Base-by-base conservation (phyloP, 1,284 basidiomycete species). In the Neotropicomus parvogracilis region DNA sequence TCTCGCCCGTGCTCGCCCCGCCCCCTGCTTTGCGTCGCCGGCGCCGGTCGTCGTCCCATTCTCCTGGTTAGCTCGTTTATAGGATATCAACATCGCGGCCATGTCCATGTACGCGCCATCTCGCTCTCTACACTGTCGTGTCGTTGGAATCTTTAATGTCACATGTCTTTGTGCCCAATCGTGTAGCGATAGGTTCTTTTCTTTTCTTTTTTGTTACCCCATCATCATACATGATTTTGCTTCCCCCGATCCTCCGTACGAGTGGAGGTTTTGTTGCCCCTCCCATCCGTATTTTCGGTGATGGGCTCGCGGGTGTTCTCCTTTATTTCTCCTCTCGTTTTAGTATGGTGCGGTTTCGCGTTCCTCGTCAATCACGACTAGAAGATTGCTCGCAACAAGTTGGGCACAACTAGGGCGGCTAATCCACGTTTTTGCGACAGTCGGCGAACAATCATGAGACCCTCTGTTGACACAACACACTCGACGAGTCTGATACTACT, bases 121-220 rank as follows among this genome's bases (percentile, higher is more conserved):
- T 20, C 40, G 21, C 35, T 43, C 20, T 48, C 16, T 43, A 36
- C 27, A 5, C n/a, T 16, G 13, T 27, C 38, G 24, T 46, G 44
- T 35, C 29, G 45, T 46, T 34, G 46, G 11, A 48, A 21, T 44
- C 13, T 48, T 42, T 43, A 48, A 24, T 31, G 24, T 19, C 26
- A 21, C 39, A 36, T 36, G 33, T 42, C 26, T 32, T 26, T 7
- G 20, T 20, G 37, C 24, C 21, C 31, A 31, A 40, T 38, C 47
- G 35, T 48, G 47, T 48, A 45, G 47, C 46, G 35, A 48, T 48
- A 48, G 40, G 40, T 29, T 47, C 19, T 24, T 44, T 11, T 38
- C n/a, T n/a, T 44, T 44, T 14, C 6, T 20, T 17, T n/a, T 28
- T 37, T 12, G 43, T 17, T 32, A 28, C 21, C 26, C 4, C 27